Base-by-base conservation (phyloP, 2,329 filamentous ascomycete species). In the Emergomyces orientalis region DNA sequence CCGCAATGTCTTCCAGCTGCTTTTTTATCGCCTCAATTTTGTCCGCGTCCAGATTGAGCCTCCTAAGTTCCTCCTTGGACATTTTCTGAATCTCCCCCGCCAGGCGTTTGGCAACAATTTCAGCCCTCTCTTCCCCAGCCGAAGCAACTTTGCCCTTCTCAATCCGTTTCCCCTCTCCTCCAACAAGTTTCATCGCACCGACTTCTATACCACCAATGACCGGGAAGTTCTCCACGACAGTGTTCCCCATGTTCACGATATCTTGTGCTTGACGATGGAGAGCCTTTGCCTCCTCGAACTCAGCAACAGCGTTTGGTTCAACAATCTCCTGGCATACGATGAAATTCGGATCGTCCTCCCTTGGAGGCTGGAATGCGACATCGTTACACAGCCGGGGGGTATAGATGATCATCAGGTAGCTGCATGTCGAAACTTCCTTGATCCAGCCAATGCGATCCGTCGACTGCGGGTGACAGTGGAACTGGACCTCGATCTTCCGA, bases 361-460 rank as follows among this genome's bases (percentile, higher is more conserved):
- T 86, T 0, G 91, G 90, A 0, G 92, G 91, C 61, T 88, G 79
- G 73, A 97, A 97, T 11, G 91, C 91, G 11, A 90, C 85, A 68
- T 97, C 92, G 71, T 88, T 85, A 77, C 92, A 97, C 14, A 97
- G 84, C 0, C 91, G 86, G 0, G 91, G 90, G 0, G 92, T 96
- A 72, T 96, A 89, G 66, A 97, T 85, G 39, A 96, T 86, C 91
- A 97, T 96, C 61, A 96, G 81, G 72, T 97, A 97, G 14, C 90
- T 86, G 77, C 92, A 97, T 13, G 91, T 96, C 2, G 88, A 89
- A 1, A 93, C 86, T 74, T 97, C 92, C 75, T 96, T 96, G 76
- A 97, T 95, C 86, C 90, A 91, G 52, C 88, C 88, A 69, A 97
- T 96, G 57, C 88, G 85, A 73, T 96, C 81, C 2, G 84, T 84